Conservation (phyloP, 2,329 filamentous ascomycete genomes). For the Fusarium dimerum region DNA sequence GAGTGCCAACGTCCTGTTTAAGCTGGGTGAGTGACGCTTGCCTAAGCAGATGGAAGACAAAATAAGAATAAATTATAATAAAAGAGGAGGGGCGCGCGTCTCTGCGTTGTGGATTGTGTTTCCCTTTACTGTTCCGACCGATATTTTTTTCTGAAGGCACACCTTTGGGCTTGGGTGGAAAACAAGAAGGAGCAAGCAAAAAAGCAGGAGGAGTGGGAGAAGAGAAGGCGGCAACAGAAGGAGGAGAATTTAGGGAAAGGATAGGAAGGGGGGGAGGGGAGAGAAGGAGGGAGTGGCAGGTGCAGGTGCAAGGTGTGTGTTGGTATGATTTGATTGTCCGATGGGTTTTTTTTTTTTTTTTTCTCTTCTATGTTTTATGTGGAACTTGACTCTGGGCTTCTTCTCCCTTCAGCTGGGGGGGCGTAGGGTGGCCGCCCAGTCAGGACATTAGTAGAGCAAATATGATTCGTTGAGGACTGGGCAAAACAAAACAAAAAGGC, state of each 20-base stretch:
- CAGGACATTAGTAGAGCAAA: neutral
- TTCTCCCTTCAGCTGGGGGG: too few species aligned
- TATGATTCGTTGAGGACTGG: neutral
- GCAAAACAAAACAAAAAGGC: neutral
- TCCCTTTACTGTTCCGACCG: neutral
- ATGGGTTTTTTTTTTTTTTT: neutral
- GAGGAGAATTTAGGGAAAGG: constrained; percentile 7
- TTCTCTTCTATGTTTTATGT: neutral
- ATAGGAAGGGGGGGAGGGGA: constrained; percentile 7
- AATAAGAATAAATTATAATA: constrained; percentile 2
- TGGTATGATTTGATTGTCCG: neutral
- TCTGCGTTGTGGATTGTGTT: neutral
- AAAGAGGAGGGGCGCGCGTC: constrained; percentile 19
- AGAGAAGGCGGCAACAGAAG: constrained; percentile 5
- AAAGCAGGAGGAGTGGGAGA: constrained; percentile 8
- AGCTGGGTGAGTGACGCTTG: constrained; percentile 27
- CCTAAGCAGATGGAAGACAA: neutral
- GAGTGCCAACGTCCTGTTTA: neutral
- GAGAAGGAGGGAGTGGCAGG: constrained; percentile 19
- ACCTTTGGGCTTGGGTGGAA: constrained; percentile 4
- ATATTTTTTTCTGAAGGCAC: neutral
- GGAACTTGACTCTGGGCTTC: too few species aligned
- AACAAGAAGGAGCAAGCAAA: constrained; percentile 8
- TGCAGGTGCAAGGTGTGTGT: constrained; percentile 19
- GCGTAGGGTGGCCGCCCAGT: neutral